Evolutionary conservation across 805 yeast genomes (phyloP), one percentile per base, ranked within the genome.

Genomic region (Grigorovia humatica): DNA sequence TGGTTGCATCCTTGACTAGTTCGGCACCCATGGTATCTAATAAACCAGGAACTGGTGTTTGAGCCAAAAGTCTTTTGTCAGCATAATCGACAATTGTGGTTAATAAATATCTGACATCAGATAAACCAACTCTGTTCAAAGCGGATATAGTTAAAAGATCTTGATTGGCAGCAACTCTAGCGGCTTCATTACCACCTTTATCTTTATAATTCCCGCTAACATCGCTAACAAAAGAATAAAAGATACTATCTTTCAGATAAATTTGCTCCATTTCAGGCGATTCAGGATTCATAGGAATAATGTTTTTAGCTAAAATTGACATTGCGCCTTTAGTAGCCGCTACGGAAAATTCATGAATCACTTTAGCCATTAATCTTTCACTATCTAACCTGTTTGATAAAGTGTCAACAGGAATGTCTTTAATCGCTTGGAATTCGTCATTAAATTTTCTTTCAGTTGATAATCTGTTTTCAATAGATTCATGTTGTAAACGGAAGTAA

Each of bases 21-120:
- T 63, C 66, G 19, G 72, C 65, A 51, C 77, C 75, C 61, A 70
- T 60, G 11, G 71, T 69, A 9, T 68, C 59, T 52, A 72, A 70
- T 43, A 74, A 65, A 54, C 98, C 98, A 15, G 99, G 99, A 45
- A 91, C 95, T 12, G 96, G 96, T 13, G 96, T 87, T 72, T 91
- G 98, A 66, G 95, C 88, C 42, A 91, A 77, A 41, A 91, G 74
- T 67, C 98, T 79, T 61, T 81, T 83, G 55, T 98, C 99, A 63
- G 86, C 81, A 70, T 80, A 91, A 68, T 91, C 98, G 51, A 91
- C 87, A 53, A 89, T 76, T n/a, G 90, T 77, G 4, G 97, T 86
- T 59, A 87, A 79, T 54, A 91, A 74, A 49, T 84, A 83, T 61
- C 81, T 79, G 43, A 89, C 74, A 46, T 82, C 87, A 11, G 70